A percentile compares a stretch with the other conserved stretches of the same genome.
phyloP scores from a whole-genome alignment of 2,329 filamentous ascomycete genomes.

The Balansia obtecta region DNA sequence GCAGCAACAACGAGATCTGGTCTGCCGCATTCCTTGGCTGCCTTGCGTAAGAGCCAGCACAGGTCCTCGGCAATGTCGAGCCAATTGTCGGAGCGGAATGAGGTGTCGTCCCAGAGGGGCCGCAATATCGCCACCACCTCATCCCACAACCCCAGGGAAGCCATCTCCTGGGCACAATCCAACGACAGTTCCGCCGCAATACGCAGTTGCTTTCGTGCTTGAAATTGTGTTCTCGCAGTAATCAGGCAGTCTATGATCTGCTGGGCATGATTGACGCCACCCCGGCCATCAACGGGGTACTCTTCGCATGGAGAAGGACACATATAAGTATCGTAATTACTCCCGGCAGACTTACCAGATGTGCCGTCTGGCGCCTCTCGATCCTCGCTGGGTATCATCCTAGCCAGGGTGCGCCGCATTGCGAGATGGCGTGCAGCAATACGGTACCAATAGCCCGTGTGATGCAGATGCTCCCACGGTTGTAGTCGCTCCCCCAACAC shows the following conservation, averaged over 20 bases:
- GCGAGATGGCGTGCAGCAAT: constrained; percentile 44
- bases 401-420: constrained; percentile 40
- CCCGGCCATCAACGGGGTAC: constrained; percentile 35
- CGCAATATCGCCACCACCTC: constrained; percentile 40
- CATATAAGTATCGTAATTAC: constrained; percentile 54
- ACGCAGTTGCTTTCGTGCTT: constrained; percentile 39
- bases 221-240: constrained; percentile 40
- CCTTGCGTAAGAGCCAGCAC: constrained; percentile 46
- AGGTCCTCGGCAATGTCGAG: constrained; percentile 45
- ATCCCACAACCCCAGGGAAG: constrained; percentile 36
- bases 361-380: constrained; percentile 37
- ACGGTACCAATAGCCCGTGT: constrained; percentile 56
- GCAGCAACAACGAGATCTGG: constrained; percentile 46
- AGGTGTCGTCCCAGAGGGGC: constrained; percentile 44
- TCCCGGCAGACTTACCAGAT: constrained; percentile 31
- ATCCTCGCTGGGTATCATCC: constrained; percentile 45
- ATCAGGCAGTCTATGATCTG: constrained; percentile 41
- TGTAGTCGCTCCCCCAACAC: constrained; percentile 44
- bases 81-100: constrained; percentile 49
- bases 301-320: constrained; percentile 52
- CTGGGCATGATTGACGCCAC: constrained; percentile 39
- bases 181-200: constrained; percentile 43
- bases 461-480: constrained; percentile 53
- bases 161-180: constrained; percentile 44
- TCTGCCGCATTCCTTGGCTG: constrained; percentile 38